These are phyloP conservation scores for Cyclotella kingstonii DNA, from an alignment of 108 stramenopile species.

Conservation along the genomic window DNA sequence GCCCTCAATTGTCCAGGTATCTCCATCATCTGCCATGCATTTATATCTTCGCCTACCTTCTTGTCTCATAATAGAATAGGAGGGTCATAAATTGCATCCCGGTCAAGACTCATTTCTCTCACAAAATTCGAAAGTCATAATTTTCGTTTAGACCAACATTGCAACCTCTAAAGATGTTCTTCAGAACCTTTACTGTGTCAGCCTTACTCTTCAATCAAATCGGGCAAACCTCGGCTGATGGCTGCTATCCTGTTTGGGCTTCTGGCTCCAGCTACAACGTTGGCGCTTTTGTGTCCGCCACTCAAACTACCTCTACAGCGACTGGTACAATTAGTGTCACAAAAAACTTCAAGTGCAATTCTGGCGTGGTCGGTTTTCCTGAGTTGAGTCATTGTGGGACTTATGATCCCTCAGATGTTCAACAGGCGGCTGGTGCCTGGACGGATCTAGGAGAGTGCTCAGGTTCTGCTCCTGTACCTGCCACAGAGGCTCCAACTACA, in stretches of 20 bases:
- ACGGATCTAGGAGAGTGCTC: constrained; percentile 7
- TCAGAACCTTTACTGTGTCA: too few species aligned
- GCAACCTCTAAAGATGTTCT: too few species aligned
- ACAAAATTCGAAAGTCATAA: too few species aligned
- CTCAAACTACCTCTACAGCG: not conserved
- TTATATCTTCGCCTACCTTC: too few species aligned
- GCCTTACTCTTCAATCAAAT: too few species aligned
- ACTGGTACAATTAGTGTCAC: not conserved
- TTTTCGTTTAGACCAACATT: too few species aligned
- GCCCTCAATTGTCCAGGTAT: too few species aligned
- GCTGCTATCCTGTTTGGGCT: constrained; percentile 5
- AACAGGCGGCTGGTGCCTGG: constrained; percentile 6
- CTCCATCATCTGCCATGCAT: too few species aligned
- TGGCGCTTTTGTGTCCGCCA: constrained; percentile 4
- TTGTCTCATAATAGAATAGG: too few species aligned
- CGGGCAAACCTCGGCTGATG: too few species aligned
- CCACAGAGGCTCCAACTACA: not conserved
- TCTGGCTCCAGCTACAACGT: not conserved
- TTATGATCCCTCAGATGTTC: constrained; percentile 3
- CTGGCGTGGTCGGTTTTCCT: not conserved
- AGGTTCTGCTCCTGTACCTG: not conserved
- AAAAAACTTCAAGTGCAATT: constrained; percentile 12
- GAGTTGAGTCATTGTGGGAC: not conserved
- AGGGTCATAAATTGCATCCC: too few species aligned
- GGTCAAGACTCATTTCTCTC: too few species aligned